These are phyloP conservation scores for Zymoseptoria ardabiliae DNA, from an alignment of 2,329 filamentous ascomycete genomes.

Conservation along the genomic window DNA sequence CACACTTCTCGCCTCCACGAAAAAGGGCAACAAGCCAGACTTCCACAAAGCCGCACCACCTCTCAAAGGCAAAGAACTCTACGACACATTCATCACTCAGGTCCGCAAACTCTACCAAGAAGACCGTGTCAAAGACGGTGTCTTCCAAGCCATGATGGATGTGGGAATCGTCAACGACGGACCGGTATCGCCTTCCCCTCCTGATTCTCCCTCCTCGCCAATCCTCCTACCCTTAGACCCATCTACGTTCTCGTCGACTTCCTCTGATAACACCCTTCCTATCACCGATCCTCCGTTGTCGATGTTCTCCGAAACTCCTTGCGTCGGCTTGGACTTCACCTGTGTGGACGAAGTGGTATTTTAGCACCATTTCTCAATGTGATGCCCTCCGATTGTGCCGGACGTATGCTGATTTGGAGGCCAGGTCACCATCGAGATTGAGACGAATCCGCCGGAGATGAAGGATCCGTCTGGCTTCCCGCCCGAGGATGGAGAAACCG, in stretches of 20 bases:
- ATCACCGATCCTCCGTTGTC: background rate
- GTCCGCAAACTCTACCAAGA: conserved; percentile 63
- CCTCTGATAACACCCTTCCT: background rate
- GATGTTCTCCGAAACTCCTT: conserved; percentile 6
- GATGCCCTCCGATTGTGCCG: background rate
- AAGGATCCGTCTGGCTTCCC: conserved; percentile 27
- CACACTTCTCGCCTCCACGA: conserved; percentile 84
- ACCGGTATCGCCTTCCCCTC: conserved; percentile 42
- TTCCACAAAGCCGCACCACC: conserved; percentile 82
- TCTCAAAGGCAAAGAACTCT: conserved; percentile 71
- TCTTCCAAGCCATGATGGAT: conserved; percentile 99
- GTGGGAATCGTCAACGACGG: conserved; percentile 85
- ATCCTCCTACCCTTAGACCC: background rate
- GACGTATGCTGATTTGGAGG: conserved; percentile 6
- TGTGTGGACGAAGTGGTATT: conserved; percentile 51
- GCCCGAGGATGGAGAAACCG: conserved; percentile 21
- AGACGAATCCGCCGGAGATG: conserved; percentile 40
- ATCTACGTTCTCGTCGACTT: background rate
- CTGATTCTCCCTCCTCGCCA: background rate
- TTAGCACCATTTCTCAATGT: background rate
- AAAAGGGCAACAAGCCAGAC: conserved; percentile 90
- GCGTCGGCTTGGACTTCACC: conserved; percentile 42
- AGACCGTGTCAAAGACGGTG: conserved; percentile 83
- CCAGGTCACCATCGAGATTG: conserved; percentile 44
- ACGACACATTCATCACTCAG: conserved; percentile 73